Evolutionary conservation across 225 moss, liverwort and hornwort species (phyloP).

Genomic region (Polytrichum commune): DNA sequence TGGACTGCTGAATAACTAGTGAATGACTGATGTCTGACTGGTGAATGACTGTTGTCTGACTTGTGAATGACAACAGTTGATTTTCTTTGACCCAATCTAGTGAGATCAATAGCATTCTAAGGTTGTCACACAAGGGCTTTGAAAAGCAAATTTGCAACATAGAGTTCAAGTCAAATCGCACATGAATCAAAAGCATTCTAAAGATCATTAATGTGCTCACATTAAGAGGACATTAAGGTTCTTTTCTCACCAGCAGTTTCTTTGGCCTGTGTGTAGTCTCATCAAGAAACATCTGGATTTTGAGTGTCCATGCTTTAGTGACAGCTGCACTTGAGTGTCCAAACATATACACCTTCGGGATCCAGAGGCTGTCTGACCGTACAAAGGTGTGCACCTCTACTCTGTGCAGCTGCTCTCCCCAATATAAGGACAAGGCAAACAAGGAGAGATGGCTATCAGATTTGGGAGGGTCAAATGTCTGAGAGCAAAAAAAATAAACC

Average conservation of each 20-base stretch:
- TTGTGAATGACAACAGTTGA: too few relatives aligned
- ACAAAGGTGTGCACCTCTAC: constrained; percentile 45
- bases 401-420: constrained; percentile 52
- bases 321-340: constrained; percentile 27
- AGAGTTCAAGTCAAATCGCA: too few relatives aligned
- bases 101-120: too few relatives aligned
- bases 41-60: too few relatives aligned
- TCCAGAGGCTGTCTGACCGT: constrained; percentile 34
- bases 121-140: too few relatives aligned
- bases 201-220: too few relatives aligned
- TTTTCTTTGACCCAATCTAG: too few relatives aligned
- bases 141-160: too few relatives aligned
- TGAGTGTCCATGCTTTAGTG: constrained; percentile 44
- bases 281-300: constrained; percentile 46
- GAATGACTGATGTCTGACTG: too few relatives aligned
- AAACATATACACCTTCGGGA: constrained; percentile 26
- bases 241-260: constrained; percentile 60
- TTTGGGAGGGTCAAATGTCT: neutral
- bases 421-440: constrained; percentile 25
- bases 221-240: neutral
- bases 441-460: constrained; percentile 21
- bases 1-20: too few relatives aligned
- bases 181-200: too few relatives aligned
- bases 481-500: too few relatives aligned
- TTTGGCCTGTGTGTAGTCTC: constrained; percentile 63